Conservation (phyloP, 2,329 filamentous ascomycete genomes). For the Sordariomycetes sp. region DNA sequence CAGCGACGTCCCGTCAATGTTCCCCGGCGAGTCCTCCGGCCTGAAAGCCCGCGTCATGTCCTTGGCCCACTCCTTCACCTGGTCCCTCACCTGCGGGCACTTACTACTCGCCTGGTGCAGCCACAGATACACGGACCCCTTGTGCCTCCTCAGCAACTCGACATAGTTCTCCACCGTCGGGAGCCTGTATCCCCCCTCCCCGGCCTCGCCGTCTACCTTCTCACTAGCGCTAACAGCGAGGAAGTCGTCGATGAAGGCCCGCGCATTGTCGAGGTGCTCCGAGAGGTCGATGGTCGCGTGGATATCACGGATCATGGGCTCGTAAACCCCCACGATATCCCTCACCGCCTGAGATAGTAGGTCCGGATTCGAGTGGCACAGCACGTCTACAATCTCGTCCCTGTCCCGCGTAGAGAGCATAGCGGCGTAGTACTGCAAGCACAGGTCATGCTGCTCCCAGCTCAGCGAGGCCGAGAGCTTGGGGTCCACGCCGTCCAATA, state of each 20-base stretch:
- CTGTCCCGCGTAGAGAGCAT: conserved; percentile 61
- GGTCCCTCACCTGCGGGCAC: conserved; percentile 49
- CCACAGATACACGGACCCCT: conserved; percentile 52
- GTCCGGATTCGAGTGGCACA: conserved; percentile 60
- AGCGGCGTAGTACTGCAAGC: conserved; percentile 57
- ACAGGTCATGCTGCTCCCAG: conserved; percentile 47
- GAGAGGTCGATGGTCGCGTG: conserved; percentile 61
- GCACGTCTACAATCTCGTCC: conserved; percentile 50
- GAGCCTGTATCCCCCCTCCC: conserved; percentile 10
- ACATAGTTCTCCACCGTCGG: conserved; percentile 64
- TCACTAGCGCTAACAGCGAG: conserved; percentile 43
- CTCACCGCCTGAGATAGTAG: conserved; percentile 55
- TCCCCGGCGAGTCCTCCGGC: conserved; percentile 9
- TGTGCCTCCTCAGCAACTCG: conserved; percentile 49
- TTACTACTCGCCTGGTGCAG: conserved; percentile 56
- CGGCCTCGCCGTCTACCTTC: conserved; percentile 8
- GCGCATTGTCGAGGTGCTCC: conserved; percentile 51
- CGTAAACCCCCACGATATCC: conserved; percentile 53
- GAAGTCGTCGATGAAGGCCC: conserved; percentile 59
- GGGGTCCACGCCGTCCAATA: conserved; percentile 41
- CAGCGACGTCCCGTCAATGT: conserved; percentile 11
- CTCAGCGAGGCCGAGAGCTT: conserved; percentile 26
- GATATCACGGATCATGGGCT: conserved; percentile 59
- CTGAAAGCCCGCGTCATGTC: conserved; percentile 43
- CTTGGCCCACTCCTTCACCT: conserved; percentile 49